Percentiles rank a stretch among this genome's conserved stretches.
These are phyloP conservation scores for Geranomyces michiganensis DNA, from an alignment of 192 early-diverging fungal genomes.

Conservation along the genomic window DNA sequence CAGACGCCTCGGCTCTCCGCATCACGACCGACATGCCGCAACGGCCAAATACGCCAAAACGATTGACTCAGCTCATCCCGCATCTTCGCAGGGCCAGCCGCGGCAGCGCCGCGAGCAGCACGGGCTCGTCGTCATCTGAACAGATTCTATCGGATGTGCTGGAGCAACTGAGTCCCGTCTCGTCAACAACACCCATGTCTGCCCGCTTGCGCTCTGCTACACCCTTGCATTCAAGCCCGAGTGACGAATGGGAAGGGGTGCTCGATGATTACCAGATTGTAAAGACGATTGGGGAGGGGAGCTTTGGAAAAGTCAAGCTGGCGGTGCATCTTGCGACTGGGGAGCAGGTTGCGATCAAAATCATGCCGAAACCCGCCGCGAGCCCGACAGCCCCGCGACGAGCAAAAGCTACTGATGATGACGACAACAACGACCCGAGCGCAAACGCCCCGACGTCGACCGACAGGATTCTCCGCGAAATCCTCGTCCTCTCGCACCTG, in stretches of 20 bases:
- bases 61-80: slow-evolving; percentile 1
- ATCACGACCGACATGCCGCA: too few relatives aligned
- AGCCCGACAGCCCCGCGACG: not conserved
- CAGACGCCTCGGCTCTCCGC: too few relatives aligned
- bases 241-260: slow-evolving; percentile 28
- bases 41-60: not conserved
- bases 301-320: slow-evolving; percentile 53
- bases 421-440: slow-evolving; percentile 30
- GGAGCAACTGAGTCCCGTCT: slow-evolving; percentile 6
- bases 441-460: slow-evolving; percentile 12
- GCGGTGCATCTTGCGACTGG: slow-evolving; percentile 42
- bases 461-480: slow-evolving; percentile 50
- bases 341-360: slow-evolving; percentile 33
- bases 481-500: slow-evolving; percentile 56
- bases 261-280: slow-evolving; percentile 36
- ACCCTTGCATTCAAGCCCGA: not conserved
- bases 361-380: not conserved
- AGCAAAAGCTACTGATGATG: not conserved
- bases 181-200: not conserved
- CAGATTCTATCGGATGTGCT: slow-evolving; percentile 13
- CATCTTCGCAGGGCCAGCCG: slow-evolving; percentile 1
- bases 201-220: not conserved
- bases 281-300: slow-evolving; percentile 51
- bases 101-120: not conserved
- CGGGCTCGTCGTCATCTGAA: not conserved